A percentile compares a stretch with the other conserved stretches of the same genome.
Conservation (phyloP, 768 basidiomycete species). For the Suillus weaverae region DNA sequence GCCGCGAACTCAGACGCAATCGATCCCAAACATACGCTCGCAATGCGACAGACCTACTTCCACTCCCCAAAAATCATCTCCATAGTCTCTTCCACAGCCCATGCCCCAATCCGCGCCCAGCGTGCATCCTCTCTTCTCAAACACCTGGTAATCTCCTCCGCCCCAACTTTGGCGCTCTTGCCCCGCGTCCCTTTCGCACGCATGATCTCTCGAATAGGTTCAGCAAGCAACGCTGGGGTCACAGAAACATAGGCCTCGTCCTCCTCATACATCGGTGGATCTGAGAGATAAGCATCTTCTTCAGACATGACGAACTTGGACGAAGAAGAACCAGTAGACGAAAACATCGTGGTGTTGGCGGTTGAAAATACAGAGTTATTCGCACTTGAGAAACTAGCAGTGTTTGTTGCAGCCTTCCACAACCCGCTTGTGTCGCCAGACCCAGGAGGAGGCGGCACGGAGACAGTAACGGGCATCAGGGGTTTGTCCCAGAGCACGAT, state of each 20-base stretch:
- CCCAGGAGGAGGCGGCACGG: constrained; percentile 7
- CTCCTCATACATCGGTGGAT: constrained; percentile 55
- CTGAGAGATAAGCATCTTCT: constrained; percentile 51
- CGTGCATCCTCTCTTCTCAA: constrained; percentile 55
- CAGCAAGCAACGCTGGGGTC: constrained; percentile 50
- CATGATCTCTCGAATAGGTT: constrained; percentile 48
- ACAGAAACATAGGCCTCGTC: constrained; percentile 72
- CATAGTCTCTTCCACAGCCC: constrained; percentile 64
- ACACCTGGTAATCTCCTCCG: constrained; percentile 43
- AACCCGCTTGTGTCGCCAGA: constrained; percentile 34
- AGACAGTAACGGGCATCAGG: constrained; percentile 24
- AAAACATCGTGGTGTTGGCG: constrained; percentile 25
- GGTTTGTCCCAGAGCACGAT: constrained; percentile 76
- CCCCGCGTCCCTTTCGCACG: constrained; percentile 29
- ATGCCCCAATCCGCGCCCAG: constrained; percentile 65
- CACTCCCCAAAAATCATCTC: constrained; percentile 23
- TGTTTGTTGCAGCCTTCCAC: constrained; percentile 46
- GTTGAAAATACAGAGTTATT: constrained; percentile 18
- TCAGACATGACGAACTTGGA: constrained; percentile 29
- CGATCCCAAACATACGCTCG: not conserved
- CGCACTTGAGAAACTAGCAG: constrained; percentile 30
- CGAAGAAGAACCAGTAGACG: constrained; percentile 29
- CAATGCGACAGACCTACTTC: not conserved
- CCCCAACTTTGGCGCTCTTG: constrained; percentile 6
- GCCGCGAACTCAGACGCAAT: not conserved